Evolutionary conservation across 1,139 yeast genomes (phyloP), one percentile per base, ranked within the genome.

Genomic region (Candida sanyaensis): DNA sequence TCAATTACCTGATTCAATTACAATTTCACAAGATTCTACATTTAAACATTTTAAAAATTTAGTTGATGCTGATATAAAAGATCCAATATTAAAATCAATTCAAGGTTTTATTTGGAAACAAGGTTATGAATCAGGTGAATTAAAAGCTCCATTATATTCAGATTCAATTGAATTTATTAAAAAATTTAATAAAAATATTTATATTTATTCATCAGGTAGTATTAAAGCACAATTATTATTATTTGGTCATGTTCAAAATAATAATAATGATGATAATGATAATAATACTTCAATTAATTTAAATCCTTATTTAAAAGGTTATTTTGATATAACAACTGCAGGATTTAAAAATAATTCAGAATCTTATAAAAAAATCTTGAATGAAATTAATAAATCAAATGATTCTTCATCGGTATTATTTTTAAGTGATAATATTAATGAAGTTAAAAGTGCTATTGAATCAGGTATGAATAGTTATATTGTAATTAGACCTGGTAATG

Each of bases 181-280:
- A 46, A 48, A 58, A 1, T 75, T 78, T 71, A 50, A 64, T 1
- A 55, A 55, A 8, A 67, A 69, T 6, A 71, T 89, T 0, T 88
- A 77, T 61, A 90, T 92, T 17, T 92, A 92, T 66, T 90, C 97
- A 0, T 88, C 96, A n/a, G 98, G 98, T 0, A 86, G 95, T 44
- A 82, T 92, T 31, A 79, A 83, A 49, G 97, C 97, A 0, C 98
- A 92, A 59, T 84, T 84, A 53, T 69, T 91, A 50, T 70, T 92
- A 49, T 89, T 92, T 61, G 76, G 75, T 0, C 80, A 88, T 61
- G 92, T 88, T 5, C 65, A 69, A 41, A 67, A 60, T 33, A 54
- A 61, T 10, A 54, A 50, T 0, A 59, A 60, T 17, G 21, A 88
- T 61, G 92, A 88, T 5, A 65, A n/a, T n/a, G n/a, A n/a, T n/a